phyloP scores from a whole-genome alignment of 768 basidiomycete species.

The Hypholoma sublateritium region DNA sequence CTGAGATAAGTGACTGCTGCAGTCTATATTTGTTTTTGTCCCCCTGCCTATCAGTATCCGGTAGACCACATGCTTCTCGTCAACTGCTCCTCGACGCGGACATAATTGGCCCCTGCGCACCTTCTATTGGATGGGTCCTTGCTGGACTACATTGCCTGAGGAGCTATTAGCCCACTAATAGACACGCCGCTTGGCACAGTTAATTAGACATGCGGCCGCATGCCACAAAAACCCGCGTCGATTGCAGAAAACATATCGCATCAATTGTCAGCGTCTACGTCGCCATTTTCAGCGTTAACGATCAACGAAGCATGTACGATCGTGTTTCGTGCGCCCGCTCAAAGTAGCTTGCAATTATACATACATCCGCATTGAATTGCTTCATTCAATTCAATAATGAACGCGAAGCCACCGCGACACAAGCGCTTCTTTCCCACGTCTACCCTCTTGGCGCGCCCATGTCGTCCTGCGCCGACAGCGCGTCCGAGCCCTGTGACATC shows the following conservation, averaged over 20 bases:
- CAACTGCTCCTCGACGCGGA: constrained; percentile 3
- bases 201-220: too few relatives aligned
- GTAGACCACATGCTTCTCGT: constrained; percentile 2
- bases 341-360: neutral
- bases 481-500: neutral
- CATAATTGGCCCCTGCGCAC: neutral
- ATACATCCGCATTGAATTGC: neutral
- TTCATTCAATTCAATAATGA: neutral
- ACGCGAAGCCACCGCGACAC: too few relatives aligned
- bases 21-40: neutral
- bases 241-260: too few relatives aligned
- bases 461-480: neutral
- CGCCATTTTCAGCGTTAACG: neutral
- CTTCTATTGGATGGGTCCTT: too few relatives aligned
- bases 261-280: neutral
- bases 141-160: too few relatives aligned
- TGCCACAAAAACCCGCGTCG: too few relatives aligned
- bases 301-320: neutral
- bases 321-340: neutral
- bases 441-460: neutral
- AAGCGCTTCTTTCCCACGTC: too few relatives aligned
- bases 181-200: too few relatives aligned
- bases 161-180: too few relatives aligned
- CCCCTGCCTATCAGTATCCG: neutral
- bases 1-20: too few relatives aligned